Evolutionary conservation across 2,329 filamentous ascomycete species (phyloP).

Genomic region (Daldinia sp.): DNA sequence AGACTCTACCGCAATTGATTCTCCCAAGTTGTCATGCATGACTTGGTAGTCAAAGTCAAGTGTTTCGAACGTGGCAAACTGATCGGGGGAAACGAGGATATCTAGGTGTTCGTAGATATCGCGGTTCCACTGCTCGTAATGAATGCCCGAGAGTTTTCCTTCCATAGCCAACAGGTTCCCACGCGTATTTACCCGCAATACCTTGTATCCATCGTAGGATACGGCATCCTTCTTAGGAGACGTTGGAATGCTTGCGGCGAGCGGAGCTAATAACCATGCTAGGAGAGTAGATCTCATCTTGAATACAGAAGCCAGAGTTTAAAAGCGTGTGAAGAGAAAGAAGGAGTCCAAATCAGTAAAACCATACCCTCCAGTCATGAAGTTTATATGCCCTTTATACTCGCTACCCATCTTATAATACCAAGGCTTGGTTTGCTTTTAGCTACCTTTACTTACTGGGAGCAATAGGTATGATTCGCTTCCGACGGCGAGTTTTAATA

Average conservation of each 20-base stretch:
- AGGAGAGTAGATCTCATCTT: neutral
- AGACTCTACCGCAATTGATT: conserved; percentile 45
- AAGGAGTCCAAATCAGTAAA: neutral
- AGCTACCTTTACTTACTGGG: too few relatives aligned
- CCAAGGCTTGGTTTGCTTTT: neutral
- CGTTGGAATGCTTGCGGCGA: conserved; percentile 1
- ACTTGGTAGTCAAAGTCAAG: conserved; percentile 45
- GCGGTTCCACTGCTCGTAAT: conserved; percentile 39
- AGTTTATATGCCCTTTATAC: neutral
- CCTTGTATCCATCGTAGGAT: conserved; percentile 55
- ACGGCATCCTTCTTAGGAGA: conserved; percentile 29
- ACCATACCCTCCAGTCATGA: neutral
- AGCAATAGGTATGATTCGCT: neutral
- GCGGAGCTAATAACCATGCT: neutral
- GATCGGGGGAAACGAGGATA: conserved; percentile 45
- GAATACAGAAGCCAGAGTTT: neutral
- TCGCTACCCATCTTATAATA: too few relatives aligned
- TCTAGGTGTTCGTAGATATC: conserved; percentile 43
- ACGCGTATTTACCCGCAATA: conserved; percentile 56
- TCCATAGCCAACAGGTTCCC: conserved; percentile 50
- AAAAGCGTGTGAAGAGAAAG: neutral
- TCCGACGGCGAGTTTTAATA: neutral
- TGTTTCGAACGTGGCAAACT: conserved; percentile 43
- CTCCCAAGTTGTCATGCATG: conserved; percentile 45
- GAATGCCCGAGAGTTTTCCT: conserved; percentile 43